phyloP scores from a whole-genome alignment of 1,284 basidiomycete genomes.

The Hymenochaete sp. region DNA sequence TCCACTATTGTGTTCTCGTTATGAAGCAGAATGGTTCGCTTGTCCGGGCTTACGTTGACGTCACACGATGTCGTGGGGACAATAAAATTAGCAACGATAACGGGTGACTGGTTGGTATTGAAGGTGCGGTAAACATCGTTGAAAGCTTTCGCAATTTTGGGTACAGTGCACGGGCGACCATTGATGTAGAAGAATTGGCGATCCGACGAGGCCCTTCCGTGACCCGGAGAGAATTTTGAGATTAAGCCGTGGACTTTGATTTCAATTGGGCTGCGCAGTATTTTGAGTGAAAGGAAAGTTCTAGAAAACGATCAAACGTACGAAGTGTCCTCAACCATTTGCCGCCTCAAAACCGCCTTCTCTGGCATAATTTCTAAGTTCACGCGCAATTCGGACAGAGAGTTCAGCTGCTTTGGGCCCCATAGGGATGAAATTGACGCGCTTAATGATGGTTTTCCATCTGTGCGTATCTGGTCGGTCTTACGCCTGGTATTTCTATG shows the following conservation, averaged over 20 bases:
- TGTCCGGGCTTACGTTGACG: constrained; percentile 96
- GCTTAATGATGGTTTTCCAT: constrained; percentile 53
- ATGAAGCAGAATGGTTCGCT: constrained; percentile 89
- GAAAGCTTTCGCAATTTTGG: constrained; percentile 78
- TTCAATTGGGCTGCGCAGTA: constrained; percentile 14
- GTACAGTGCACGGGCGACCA: constrained; percentile 77
- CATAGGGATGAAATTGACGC: constrained; percentile 74
- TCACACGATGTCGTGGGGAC: constrained; percentile 64
- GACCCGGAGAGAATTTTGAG: constrained; percentile 66
- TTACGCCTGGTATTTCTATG: constrained; percentile 27
- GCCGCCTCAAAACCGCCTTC: constrained; percentile 33
- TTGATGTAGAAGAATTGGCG: constrained; percentile 95
- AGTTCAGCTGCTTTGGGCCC: constrained; percentile 74
- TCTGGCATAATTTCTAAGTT: constrained; percentile 63
- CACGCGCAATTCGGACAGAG: constrained; percentile 68
- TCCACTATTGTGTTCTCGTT: constrained; percentile 78
- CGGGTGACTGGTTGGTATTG: constrained; percentile 64
- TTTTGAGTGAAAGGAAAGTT: background rate
- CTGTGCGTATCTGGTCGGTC: constrained; percentile 64
- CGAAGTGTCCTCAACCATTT: constrained; percentile 21
- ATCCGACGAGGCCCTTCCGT: constrained; percentile 73
- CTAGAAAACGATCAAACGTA: constrained; percentile 17
- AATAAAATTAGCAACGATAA: constrained; percentile 44
- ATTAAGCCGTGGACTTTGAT: constrained; percentile 68
- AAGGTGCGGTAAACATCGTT: constrained; percentile 87